Base-by-base conservation (phyloP, 495 filamentous ascomycete species). In the Antarctomyces pellizariae region DNA sequence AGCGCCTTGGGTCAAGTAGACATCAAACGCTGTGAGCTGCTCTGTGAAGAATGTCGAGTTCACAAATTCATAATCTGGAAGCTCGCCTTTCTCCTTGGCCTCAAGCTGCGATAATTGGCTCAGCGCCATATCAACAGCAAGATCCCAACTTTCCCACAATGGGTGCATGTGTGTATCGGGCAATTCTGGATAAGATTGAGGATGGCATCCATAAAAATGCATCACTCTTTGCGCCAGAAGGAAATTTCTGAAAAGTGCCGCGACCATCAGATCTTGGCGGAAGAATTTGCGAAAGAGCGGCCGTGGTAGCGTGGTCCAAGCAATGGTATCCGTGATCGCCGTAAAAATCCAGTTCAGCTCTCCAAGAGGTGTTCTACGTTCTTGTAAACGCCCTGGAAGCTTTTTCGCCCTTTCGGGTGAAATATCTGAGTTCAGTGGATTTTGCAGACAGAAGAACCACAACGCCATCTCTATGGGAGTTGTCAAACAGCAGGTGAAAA, bases 281-380 rank as follows among this genome's bases (percentile, higher is more conserved):
- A 95, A 99, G 26, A 93, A 75, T 39, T 89, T 89, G 51, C 89
- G 84, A 49, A 99, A 99, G 10, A 91, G 52, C 9, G 77, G 64
- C 2, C 82, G 70, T 5, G 80, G 75, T 7, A 99, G 52, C 3
- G 72, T 79, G 25, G 92, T 95, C 86, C 86, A 99, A 4, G 86
- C 86, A 42, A 99, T 99, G 1, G 86, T 95, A 45, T 99, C 86
- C 1, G 86, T 99, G 31, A 99, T 93, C 8, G 86, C 86, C 1
- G 86, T 99, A 38, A 99, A 92, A 13, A 99, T 99, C 86, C 86
- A 99, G 44, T 95, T 95, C 3, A 99, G 52, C 49, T 99, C 86
- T 23, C 86, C 86, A 21, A 95, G 63, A 1, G 86, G 89, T 22
- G 84, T 93, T 46, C 89, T 57, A n/a, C 86, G 67, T 42, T 99